Conservation (phyloP, 768 basidiomycete genomes). For the Russula compacta region DNA sequence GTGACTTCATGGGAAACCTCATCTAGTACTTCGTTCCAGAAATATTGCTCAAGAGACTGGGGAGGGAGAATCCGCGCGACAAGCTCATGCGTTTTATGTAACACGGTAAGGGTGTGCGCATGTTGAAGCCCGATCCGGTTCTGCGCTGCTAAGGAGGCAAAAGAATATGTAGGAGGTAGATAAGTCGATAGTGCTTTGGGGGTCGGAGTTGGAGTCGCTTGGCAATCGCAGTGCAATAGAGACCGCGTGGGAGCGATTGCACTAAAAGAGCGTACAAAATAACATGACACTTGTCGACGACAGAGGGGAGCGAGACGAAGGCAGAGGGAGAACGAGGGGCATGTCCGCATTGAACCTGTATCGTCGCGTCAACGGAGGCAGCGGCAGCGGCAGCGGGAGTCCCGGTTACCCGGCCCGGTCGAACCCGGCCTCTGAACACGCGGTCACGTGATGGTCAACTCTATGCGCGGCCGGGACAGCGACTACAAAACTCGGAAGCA, state of each 20-base stretch:
- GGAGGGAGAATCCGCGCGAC: slow-evolving; percentile 11
- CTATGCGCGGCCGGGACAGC: background rate
- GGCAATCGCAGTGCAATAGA: background rate
- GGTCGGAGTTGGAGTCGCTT: background rate
- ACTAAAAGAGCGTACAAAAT: background rate
- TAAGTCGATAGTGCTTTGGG: background rate
- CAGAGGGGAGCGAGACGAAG: background rate
- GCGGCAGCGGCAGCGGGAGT: no score
- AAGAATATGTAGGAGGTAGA: background rate
- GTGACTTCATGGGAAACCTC: slow-evolving; percentile 9
- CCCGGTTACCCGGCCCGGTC: no score
- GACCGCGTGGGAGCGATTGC: background rate
- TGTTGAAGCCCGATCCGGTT: slow-evolving; percentile 1
- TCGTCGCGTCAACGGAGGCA: background rate
- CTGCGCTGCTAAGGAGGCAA: background rate
- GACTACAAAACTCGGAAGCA: background rate
- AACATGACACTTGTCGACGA: background rate
- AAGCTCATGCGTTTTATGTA: slow-evolving; percentile 13
- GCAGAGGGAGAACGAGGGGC: background rate
- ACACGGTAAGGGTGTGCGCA: slow-evolving; percentile 11
- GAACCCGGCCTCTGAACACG: background rate
- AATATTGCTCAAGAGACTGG: slow-evolving; percentile 5
- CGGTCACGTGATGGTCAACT: slow-evolving; percentile 4
- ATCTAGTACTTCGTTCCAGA: slow-evolving; percentile 13
- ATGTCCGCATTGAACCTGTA: slow-evolving; percentile 12